These are phyloP conservation scores for Moringa oleifera DNA, from an alignment of 345 rosid genomes.

Conservation along the genomic window DNA sequence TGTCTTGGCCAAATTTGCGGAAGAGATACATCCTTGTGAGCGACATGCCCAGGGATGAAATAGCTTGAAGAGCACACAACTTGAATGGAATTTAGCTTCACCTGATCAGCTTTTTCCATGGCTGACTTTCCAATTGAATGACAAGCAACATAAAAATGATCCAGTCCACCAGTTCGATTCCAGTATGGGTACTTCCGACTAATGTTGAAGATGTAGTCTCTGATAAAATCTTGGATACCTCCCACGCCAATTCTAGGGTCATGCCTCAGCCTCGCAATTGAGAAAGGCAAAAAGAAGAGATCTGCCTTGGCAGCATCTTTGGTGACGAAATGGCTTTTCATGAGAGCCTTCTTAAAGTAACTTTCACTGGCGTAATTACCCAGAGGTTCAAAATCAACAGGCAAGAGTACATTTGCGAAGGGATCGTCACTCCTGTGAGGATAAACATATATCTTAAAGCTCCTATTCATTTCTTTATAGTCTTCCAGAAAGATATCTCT, in stretches of 20 bases:
- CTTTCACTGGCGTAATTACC: slow-evolving; percentile 62
- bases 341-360: slow-evolving; percentile 47
- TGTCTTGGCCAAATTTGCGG: slow-evolving; percentile 54
- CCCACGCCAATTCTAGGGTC: slow-evolving; percentile 33
- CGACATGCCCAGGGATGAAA: slow-evolving; percentile 32
- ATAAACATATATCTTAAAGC: slow-evolving; percentile 51
- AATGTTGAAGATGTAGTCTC: slow-evolving; percentile 13
- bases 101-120: slow-evolving; percentile 28
- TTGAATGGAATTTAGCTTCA: slow-evolving; percentile 44
- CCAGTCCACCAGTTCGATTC: slow-evolving; percentile 48
- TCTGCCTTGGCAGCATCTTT: slow-evolving; percentile 41
- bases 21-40: slow-evolving; percentile 49
- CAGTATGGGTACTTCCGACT: slow-evolving; percentile 41
- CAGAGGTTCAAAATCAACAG: slow-evolving; percentile 36
- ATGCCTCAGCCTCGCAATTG: slow-evolving; percentile 50
- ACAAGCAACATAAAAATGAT: slow-evolving; percentile 52
- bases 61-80: slow-evolving; percentile 51
- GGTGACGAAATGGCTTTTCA: slow-evolving; percentile 45
- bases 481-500: slow-evolving; percentile 43
- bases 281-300: slow-evolving; percentile 56
- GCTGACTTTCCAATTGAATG: slow-evolving; percentile 43
- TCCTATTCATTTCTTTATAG: slow-evolving; percentile 47
- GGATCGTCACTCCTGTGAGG: slow-evolving; percentile 45
- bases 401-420: slow-evolving; percentile 40
- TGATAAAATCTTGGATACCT: slow-evolving; percentile 35